Evolutionary conservation across 345 rosid genomes (phyloP), one percentile per base, ranked within the genome.

Genomic region (Gynandropsis gynandra): DNA sequence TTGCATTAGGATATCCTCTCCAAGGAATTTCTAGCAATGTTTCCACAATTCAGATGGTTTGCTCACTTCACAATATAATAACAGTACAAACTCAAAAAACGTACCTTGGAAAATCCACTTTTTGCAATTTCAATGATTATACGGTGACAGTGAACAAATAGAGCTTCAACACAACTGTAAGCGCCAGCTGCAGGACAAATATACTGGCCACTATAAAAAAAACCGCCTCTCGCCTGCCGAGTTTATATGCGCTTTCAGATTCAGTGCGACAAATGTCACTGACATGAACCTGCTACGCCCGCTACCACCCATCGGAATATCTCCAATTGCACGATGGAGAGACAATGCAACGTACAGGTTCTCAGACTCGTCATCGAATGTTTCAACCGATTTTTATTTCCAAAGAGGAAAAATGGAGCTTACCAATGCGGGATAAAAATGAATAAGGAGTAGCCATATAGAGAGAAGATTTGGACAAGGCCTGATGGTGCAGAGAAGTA

Each of bases 221-320:
- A n/a, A n/a, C 84, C 88, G 87, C 54, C 94, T 78, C 64, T 85
- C 98, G 8, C 98, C 98, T 1, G 95, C 93, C 0, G 97, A 85
- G 42, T 44, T 68, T 12, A 92, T 92, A 52, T 92, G 97, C 5
- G 95, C 85, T 69, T 78, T 79, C 44, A 92, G 93, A 61, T 92
- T 92, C 42, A 87, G 69, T 4, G 97, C 96, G 68, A 92, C 89
- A 42, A 87, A 92, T 16, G 88, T 73, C 17, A 95, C 97, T 9
- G 98, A 92, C 97, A 92, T 85, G 73, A 92, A 80, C 98, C 98
- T 0, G 98, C 98, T 20, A 85, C 74, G 40, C 82, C 98, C 0
- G 97, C 81, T 18, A 92, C 66, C 14, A 81, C 78, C 98, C 98
- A 92, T 72, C 98, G 72, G 78, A 92, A 80, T 33, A 92, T 80